Evolutionary conservation across 2,329 filamentous ascomycete species (phyloP).

Genomic region (Pleurostoma richardsiae): DNA sequence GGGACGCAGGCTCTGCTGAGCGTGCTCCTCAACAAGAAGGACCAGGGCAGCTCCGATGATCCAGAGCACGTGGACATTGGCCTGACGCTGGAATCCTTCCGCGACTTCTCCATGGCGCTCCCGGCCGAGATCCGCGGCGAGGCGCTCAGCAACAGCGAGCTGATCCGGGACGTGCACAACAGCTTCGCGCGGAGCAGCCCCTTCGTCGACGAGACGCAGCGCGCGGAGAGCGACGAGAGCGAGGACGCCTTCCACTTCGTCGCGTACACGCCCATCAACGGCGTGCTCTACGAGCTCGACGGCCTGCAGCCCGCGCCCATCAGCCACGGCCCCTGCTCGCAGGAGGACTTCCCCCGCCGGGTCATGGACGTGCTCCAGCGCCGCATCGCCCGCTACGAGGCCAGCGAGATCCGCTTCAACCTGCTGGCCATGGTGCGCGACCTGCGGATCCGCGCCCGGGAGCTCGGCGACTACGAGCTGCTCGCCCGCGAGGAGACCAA

Average conservation of each 20-base stretch:
- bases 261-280: constrained; percentile 80
- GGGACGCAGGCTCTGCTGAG: constrained; percentile 93
- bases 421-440: constrained; percentile 89
- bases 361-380: constrained; percentile 84
- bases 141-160: constrained; percentile 57
- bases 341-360: constrained; percentile 68
- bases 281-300: constrained; percentile 87
- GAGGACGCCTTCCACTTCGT: constrained; percentile 98
- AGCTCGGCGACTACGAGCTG: constrained; percentile 77
- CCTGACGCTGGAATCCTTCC: constrained; percentile 66
- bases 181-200: constrained; percentile 84
- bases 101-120: constrained; percentile 81
- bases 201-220: constrained; percentile 86
- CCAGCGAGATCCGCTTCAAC: constrained; percentile 90
- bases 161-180: constrained; percentile 79
- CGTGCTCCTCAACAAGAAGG: constrained; percentile 80
- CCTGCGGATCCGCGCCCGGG: constrained; percentile 67
- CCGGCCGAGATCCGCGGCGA: constrained; percentile 66
- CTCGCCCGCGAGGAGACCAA: constrained; percentile 78
- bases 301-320: constrained; percentile 92
- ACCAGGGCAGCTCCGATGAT: constrained; percentile 22
- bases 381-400: constrained; percentile 78
- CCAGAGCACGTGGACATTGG: constrained; percentile 64
- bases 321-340: constrained; percentile 70
- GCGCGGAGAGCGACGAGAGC: constrained; percentile 54